These are phyloP conservation scores for Saccharomycopsis javanensis DNA, from an alignment of 805 yeast genomes.

Conservation along the genomic window DNA sequence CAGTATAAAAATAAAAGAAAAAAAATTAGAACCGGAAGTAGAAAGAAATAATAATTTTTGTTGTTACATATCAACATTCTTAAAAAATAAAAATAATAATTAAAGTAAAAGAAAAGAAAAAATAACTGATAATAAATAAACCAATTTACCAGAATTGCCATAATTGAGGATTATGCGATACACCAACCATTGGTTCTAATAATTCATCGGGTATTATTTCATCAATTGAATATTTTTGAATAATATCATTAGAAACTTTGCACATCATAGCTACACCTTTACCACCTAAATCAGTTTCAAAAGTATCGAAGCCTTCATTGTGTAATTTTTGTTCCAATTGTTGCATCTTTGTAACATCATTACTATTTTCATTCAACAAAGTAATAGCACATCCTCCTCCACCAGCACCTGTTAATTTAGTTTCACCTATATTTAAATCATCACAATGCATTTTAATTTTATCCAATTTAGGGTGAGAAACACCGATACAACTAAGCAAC, in stretches of 20 bases:
- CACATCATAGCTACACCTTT: constrained; percentile 58
- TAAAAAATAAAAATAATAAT: background rate
- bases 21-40: background rate
- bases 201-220: constrained; percentile 1
- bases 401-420: constrained; percentile 96
- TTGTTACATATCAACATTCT: background rate
- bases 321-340: constrained; percentile 30
- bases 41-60: background rate
- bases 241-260: background rate
- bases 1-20: background rate
- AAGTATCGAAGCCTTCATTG: constrained; percentile 56
- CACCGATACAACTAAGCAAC: constrained; percentile 73
- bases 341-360: constrained; percentile 28
- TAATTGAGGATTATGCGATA: background rate
- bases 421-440: constrained; percentile 59
- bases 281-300: constrained; percentile 79
- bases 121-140: background rate
- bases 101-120: background rate
- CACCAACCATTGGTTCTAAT: background rate
- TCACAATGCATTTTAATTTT: constrained; percentile 59
- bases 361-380: constrained; percentile 35
- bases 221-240: background rate
- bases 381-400: constrained; percentile 99
- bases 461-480: constrained; percentile 88
- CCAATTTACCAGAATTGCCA: background rate